Conservation (phyloP, 2,329 filamentous ascomycete genomes). For the Leptodontidium sp. region DNA sequence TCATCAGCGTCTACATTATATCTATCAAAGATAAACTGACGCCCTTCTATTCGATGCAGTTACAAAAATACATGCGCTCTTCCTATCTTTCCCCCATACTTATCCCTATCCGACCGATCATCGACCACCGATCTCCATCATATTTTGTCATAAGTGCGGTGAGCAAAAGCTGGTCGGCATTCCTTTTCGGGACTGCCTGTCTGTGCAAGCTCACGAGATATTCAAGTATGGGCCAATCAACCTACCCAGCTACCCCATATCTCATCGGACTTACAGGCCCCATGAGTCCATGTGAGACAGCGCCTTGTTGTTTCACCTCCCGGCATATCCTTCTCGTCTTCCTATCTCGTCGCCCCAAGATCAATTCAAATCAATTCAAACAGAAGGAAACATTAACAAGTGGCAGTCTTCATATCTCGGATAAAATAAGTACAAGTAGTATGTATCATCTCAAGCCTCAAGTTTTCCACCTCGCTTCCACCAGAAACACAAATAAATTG, state of each 20-base stretch:
- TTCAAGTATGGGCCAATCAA: background rate
- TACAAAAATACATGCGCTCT: background rate
- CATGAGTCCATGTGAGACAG: slow-evolving; percentile 25
- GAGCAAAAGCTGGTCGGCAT: background rate
- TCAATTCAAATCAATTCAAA: no score
- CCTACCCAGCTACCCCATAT: background rate
- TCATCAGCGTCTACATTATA: background rate
- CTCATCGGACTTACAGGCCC: slow-evolving; percentile 10
- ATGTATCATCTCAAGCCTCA: no score
- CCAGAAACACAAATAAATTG: background rate
- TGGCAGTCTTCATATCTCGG: no score
- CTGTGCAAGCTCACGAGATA: slow-evolving; percentile 18
- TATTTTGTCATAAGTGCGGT: slow-evolving; percentile 22
- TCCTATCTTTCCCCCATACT: background rate
- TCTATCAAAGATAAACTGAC: slow-evolving; percentile 11
- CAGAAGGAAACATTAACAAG: no score
- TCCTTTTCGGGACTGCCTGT: background rate
- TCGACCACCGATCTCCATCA: slow-evolving; percentile 2
- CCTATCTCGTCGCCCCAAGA: background rate
- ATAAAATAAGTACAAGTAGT: no score
- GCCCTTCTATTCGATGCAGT: slow-evolving; percentile 17
- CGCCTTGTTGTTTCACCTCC: slow-evolving; percentile 32
- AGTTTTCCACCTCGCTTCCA: no score
- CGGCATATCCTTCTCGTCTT: slow-evolving; percentile 11
- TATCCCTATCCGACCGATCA: background rate